A percentile compares a stretch with the other conserved stretches of the same genome.
Conservation (phyloP, 1,284 basidiomycete species). For the Cryptococcus wingfieldii region DNA sequence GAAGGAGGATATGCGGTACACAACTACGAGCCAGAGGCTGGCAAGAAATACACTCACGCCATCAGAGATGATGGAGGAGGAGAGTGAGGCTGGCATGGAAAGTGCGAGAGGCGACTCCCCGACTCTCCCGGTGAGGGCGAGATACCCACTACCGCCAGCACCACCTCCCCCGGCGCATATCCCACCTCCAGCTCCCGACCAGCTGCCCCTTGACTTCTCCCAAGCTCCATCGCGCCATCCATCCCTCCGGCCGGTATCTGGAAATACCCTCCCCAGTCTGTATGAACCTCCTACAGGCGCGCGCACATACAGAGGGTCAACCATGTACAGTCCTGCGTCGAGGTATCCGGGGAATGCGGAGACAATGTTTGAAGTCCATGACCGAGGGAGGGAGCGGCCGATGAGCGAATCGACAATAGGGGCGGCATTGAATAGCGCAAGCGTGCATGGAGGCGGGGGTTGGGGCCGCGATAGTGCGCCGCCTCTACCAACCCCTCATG, state of each 20-base stretch:
- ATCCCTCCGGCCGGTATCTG: background rate
- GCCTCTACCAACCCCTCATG: background rate
- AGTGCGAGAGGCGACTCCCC: too few species aligned
- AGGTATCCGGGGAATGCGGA: background rate
- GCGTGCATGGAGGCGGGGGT: background rate
- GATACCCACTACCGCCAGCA: background rate
- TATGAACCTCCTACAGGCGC: slow-evolving; percentile 21
- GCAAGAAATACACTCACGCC: background rate
- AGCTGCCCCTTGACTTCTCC: slow-evolving; percentile 2
- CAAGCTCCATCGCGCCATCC: background rate
- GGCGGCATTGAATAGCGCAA: slow-evolving; percentile 9
- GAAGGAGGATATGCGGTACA: background rate
- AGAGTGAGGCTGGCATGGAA: too few species aligned
- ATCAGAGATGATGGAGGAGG: background rate
- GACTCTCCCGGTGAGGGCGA: too few species aligned
- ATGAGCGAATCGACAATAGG: slow-evolving; percentile 3
- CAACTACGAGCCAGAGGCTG: background rate
- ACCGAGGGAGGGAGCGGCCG: background rate
- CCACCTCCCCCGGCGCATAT: background rate
- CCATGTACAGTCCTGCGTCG: background rate
- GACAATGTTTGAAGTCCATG: background rate
- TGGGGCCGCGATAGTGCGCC: slow-evolving; percentile 2
- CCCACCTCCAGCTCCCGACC: background rate
- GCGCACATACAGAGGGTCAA: slow-evolving; percentile 7
- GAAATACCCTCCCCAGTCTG: slow-evolving; percentile 13